These are phyloP conservation scores for Podospora pseudopauciseta DNA, from an alignment of 495 filamentous ascomycete species.

Conservation along the genomic window DNA sequence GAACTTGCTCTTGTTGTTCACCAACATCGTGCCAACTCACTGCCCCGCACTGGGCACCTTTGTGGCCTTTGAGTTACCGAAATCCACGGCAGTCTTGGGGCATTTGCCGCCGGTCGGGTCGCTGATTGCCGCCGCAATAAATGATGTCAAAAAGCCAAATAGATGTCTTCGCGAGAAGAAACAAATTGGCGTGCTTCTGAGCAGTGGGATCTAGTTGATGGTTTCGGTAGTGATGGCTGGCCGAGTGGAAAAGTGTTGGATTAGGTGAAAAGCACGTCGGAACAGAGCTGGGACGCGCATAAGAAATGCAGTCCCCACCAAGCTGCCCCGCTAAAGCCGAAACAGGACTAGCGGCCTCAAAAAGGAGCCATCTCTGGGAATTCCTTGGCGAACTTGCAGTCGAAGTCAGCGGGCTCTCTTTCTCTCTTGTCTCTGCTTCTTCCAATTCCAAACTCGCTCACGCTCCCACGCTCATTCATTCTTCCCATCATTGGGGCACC, in stretches of 20 bases:
- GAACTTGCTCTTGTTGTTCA: constrained; percentile 45
- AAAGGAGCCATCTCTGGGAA: constrained; percentile 19
- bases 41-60: constrained; percentile 10
- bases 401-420: constrained; percentile 23
- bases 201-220: not conserved
- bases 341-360: constrained; percentile 28
- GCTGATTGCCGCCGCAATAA: not conserved
- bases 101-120: not conserved
- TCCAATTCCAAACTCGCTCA: constrained; percentile 21
- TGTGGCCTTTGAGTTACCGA: not conserved
- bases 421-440: constrained; percentile 22
- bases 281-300: not conserved
- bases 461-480: constrained; percentile 14
- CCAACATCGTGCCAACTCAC: constrained; percentile 39
- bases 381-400: constrained; percentile 21
- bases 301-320: not conserved
- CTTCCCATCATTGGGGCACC: constrained; percentile 10
- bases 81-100: not conserved
- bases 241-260: not conserved
- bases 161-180: not conserved
- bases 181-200: not conserved
- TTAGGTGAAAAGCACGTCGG: not conserved
- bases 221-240: not conserved
- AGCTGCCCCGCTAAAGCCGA: constrained; percentile 13
- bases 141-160: not conserved